Conservation (phyloP, 257 asterid species). For the Scutellaria baicalensis region DNA sequence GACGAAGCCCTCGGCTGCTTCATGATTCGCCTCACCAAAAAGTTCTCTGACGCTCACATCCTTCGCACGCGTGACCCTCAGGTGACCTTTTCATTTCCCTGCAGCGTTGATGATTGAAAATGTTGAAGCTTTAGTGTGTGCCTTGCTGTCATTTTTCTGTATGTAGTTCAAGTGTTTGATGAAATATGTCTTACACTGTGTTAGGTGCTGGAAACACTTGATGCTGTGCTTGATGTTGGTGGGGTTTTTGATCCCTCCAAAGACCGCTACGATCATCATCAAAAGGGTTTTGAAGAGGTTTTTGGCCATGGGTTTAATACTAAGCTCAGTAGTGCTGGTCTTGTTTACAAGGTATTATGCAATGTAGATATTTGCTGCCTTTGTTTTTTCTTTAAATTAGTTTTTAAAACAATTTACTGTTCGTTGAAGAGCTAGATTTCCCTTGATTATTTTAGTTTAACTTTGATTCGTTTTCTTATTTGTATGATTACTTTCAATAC, state of each 20-base stretch:
- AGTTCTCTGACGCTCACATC: slow-evolving; percentile 57
- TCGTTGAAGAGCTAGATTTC: background rate
- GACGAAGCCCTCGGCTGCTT: slow-evolving; percentile 98
- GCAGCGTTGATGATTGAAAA: background rate
- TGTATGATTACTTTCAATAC: background rate
- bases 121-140: background rate
- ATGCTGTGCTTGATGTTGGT: slow-evolving; percentile 93
- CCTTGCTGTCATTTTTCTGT: background rate
- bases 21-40: slow-evolving; percentile 81
- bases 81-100: slow-evolving; percentile 16
- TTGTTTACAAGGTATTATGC: slow-evolving; percentile 66
- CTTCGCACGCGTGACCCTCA: slow-evolving; percentile 87
- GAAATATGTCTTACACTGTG: slow-evolving; percentile 27
- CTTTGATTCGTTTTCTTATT: background rate
- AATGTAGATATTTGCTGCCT: background rate
- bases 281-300: slow-evolving; percentile 79
- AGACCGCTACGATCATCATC: slow-evolving; percentile 84
- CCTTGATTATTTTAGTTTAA: background rate
- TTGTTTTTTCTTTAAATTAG: background rate
- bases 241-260: slow-evolving; percentile 68
- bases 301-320: slow-evolving; percentile 79
- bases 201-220: slow-evolving; percentile 73
- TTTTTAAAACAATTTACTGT: background rate
- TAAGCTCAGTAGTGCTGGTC: slow-evolving; percentile 96
- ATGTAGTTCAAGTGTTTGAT: slow-evolving; percentile 46